These are phyloP conservation scores for Punica granatum DNA, from an alignment of 345 rosid species.

Conservation along the genomic window DNA sequence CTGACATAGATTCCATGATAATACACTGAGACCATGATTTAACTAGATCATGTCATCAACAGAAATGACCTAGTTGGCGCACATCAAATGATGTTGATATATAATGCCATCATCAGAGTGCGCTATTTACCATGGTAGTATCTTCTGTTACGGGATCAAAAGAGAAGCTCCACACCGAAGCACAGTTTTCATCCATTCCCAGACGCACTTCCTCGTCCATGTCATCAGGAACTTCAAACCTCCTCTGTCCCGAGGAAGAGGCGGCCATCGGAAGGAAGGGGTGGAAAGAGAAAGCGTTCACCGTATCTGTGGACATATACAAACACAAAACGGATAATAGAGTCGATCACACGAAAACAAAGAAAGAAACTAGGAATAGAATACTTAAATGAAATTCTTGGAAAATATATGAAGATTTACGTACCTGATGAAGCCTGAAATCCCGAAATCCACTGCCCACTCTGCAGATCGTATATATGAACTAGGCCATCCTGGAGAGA, in stretches of 20 bases:
- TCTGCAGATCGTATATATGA: constrained; percentile 88
- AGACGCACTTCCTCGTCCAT: constrained; percentile 24
- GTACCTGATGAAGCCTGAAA: constrained; percentile 92
- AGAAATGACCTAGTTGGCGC: neutral
- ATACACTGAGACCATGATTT: neutral
- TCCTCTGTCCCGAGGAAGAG: constrained; percentile 88
- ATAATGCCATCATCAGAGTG: neutral
- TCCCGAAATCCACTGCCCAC: constrained; percentile 77
- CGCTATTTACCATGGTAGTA: constrained; percentile 5
- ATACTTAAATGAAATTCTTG: neutral
- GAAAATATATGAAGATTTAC: neutral
- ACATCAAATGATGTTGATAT: neutral
- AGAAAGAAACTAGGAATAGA: neutral
- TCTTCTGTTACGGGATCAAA: constrained; percentile 23
- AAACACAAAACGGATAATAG: neutral
- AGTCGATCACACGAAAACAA: constrained; percentile 7
- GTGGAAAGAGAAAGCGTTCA: constrained; percentile 79
- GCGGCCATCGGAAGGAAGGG: constrained; percentile 91
- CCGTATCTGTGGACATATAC: constrained; percentile 52
- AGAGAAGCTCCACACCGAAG: constrained; percentile 75
- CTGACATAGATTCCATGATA: neutral
- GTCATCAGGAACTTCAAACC: constrained; percentile 55
- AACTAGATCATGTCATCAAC: neutral
- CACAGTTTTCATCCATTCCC: constrained; percentile 58
- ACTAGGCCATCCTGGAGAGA: constrained; percentile 76